Base-by-base conservation (phyloP, 2,329 filamentous ascomycete genomes). In the Aspergillus versicolor region DNA sequence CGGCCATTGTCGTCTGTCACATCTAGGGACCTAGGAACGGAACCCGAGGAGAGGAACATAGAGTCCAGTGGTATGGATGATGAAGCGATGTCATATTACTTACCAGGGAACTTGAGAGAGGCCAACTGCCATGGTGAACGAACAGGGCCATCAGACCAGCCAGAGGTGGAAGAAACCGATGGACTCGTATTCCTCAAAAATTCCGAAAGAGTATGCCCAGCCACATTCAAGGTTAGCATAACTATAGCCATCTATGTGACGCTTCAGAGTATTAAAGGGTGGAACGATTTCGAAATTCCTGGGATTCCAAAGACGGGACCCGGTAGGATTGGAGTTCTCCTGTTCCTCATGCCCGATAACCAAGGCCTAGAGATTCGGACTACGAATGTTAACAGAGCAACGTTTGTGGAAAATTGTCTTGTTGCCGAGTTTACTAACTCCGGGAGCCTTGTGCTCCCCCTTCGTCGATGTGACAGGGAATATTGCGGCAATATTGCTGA, bases 311-410 rank as follows among this genome's bases (percentile, higher is more conserved):
- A 58, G 38, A 54, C 71, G n/a, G 52, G 38, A 7, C 42, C 53
- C 13, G 55, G 56, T n/a, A 66, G 67, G 45, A 63, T 59, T 54
- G 71, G 70, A 6, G 65, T 64, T 52, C 56, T 73, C 8, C 62
- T 69, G 54, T 70, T 73, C 46, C 61, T 60, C 9, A 63, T 66
- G 15, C 70, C 71, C 2, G 58, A 59, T 5, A 52, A 58, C 2
- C 61, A 63, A 19, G 69, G 70, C 3, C 56, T 73, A 22, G 71
- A 72, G 27, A 64, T 70, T 30, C 66, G 67, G 19, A 71, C 67
- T 9, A 66, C 60, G 2, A 58, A 65, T 38, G 57, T 72, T 11
- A 63, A 63, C 22, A 60, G 66, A 27, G 61, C 67, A 46, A 64
- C 61, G 2, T 48, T 70, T n/a, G 48, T 66, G 13, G 67, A 72